A percentile compares a stretch with the other conserved stretches of the same genome.
phyloP scores from a whole-genome alignment of 2,329 filamentous ascomycete genomes.

The Ophiognomonia clavigignenti-juglandacearum region DNA sequence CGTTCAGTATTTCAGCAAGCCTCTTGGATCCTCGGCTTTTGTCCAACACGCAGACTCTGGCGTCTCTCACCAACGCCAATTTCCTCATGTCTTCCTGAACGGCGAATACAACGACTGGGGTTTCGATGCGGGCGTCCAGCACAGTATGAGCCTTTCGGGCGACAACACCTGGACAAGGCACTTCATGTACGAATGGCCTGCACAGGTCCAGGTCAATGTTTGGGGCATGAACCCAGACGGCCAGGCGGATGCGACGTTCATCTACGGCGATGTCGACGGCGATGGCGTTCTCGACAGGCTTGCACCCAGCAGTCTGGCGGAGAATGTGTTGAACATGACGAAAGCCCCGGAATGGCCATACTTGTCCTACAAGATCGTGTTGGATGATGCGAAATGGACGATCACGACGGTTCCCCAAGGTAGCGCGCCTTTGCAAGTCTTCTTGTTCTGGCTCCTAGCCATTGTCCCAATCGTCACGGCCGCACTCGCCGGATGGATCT shows the following conservation, averaged over 20 bases:
- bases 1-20: conserved; percentile 56
- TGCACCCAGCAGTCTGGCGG: conserved; percentile 50
- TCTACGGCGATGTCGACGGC: conserved; percentile 55
- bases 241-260: conserved; percentile 51
- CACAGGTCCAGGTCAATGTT: conserved; percentile 54
- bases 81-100: conserved; percentile 58
- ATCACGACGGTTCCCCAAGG: conserved; percentile 49
- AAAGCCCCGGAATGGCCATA: conserved; percentile 45
- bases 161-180: conserved; percentile 52
- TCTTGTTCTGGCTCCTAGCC: conserved; percentile 47
- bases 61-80: conserved; percentile 40
- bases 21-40: conserved; percentile 54
- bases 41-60: conserved; percentile 50
- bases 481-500: conserved; percentile 46
- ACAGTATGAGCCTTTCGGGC: conserved; percentile 40
- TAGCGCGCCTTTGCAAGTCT: conserved; percentile 46
- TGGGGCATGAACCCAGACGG: conserved; percentile 63
- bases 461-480: conserved; percentile 47
- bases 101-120: conserved; percentile 59
- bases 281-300: conserved; percentile 56
- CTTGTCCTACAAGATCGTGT: conserved; percentile 47
- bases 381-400: conserved; percentile 48
- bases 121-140: conserved; percentile 52
- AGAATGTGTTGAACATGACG: conserved; percentile 53
- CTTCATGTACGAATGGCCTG: conserved; percentile 59